Conservation (phyloP, 768 basidiomycete genomes). For the Naganishia kalamii region DNA sequence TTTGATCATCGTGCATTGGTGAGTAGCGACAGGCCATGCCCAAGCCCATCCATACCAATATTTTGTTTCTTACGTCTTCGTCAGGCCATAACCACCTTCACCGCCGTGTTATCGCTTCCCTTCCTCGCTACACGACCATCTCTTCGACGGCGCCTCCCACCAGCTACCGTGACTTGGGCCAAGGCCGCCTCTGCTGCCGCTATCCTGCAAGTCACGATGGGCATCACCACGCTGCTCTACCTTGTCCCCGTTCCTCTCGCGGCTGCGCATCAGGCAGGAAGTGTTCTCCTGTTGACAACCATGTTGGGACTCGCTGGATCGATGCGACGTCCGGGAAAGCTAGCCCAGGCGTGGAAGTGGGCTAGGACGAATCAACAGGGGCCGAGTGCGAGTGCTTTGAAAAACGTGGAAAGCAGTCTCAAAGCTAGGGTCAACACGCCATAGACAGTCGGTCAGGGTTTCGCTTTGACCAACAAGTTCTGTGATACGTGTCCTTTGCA, state of each 20-base stretch:
- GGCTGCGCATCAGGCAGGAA: slow-evolving; percentile 90
- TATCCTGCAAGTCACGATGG: slow-evolving; percentile 64
- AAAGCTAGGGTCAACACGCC: slow-evolving; percentile 19
- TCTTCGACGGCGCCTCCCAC: slow-evolving; percentile 55
- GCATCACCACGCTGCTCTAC: slow-evolving; percentile 76
- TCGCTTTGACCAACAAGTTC: neutral
- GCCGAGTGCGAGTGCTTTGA: neutral
- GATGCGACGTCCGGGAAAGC: slow-evolving; percentile 62
- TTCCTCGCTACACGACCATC: slow-evolving; percentile 49
- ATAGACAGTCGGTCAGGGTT: neutral
- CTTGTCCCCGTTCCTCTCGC: slow-evolving; percentile 88
- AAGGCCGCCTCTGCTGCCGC: slow-evolving; percentile 52
- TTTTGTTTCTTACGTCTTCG: neutral
- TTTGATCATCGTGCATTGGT: slow-evolving; percentile 92
- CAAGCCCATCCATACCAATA: neutral
- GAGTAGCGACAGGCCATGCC: no score
- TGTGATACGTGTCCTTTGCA: neutral
- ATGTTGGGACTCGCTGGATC: slow-evolving; percentile 70
- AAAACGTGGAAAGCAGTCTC: slow-evolving; percentile 14
- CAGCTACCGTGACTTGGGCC: slow-evolving; percentile 62
- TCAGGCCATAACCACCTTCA: slow-evolving; percentile 79
- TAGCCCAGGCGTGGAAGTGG: slow-evolving; percentile 51
- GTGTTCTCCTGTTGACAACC: slow-evolving; percentile 75
- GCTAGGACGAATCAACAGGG: slow-evolving; percentile 14
- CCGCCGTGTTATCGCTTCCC: slow-evolving; percentile 38